Percentiles rank a stretch among this genome's conserved stretches.
These are phyloP conservation scores for Clavispora santaluciae DNA, from an alignment of 805 yeast genomes.

Conservation along the genomic window DNA sequence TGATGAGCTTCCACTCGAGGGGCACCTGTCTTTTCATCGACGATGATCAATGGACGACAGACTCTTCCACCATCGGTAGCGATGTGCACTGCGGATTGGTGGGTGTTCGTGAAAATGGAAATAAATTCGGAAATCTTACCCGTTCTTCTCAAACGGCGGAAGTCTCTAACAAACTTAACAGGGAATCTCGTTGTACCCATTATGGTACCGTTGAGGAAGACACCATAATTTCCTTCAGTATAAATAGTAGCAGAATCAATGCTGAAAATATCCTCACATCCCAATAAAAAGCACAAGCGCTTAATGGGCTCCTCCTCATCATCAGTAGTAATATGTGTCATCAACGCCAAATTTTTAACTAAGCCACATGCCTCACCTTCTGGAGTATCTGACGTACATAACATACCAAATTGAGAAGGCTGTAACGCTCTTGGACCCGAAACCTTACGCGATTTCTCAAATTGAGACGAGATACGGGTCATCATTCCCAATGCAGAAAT, in stretches of 20 bases:
- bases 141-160: constrained; percentile 75
- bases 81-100: constrained; percentile 90
- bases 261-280: constrained; percentile 80
- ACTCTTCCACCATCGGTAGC: constrained; percentile 99
- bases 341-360: constrained; percentile 91
- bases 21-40: constrained; percentile 51
- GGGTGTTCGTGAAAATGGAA: constrained; percentile 83
- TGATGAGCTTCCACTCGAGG: constrained; percentile 73
- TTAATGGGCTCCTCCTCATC: constrained; percentile 90
- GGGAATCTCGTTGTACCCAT: constrained; percentile 89
- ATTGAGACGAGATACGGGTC: constrained; percentile 99
- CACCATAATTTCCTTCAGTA: constrained; percentile 71
- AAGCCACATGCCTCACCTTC: constrained; percentile 99
- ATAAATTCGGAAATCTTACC: constrained; percentile 88
- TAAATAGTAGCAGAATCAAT: constrained; percentile 83
- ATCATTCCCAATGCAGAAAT: constrained; percentile 98
- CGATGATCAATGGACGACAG: constrained; percentile 93
- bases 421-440: constrained; percentile 98
- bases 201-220: constrained; percentile 90
- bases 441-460: constrained; percentile 95
- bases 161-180: constrained; percentile 68
- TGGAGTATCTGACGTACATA: constrained; percentile 97
- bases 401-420: constrained; percentile 98
- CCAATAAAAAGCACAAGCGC: constrained; percentile 71
- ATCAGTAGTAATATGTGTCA: constrained; percentile 98